Evolutionary conservation across 495 filamentous ascomycete species (phyloP).

Genomic region (Baudoinia panamericana): DNA sequence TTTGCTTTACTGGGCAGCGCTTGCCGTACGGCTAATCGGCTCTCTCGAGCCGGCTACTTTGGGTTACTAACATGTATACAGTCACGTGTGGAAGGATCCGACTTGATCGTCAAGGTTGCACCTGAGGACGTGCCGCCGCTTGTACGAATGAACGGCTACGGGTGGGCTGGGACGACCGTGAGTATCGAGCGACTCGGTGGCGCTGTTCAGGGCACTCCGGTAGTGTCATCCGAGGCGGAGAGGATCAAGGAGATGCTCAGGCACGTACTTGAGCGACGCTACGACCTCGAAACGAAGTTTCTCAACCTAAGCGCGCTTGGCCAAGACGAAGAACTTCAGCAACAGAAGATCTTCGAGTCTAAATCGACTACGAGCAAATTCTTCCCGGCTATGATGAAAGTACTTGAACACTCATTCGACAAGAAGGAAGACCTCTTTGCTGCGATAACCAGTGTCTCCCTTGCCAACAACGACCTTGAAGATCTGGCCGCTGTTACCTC

Average conservation of each 20-base stretch:
- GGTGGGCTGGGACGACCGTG: constrained; percentile 13
- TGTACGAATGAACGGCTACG: constrained; percentile 17
- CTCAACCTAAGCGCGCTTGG: constrained; percentile 67
- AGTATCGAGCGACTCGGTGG: constrained; percentile 12
- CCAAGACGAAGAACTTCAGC: constrained; percentile 49
- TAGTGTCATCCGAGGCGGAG: constrained; percentile 36
- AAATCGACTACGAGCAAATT: constrained; percentile 67
- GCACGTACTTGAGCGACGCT: constrained; percentile 57
- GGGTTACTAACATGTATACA: constrained; percentile 21
- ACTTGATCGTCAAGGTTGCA: constrained; percentile 18
- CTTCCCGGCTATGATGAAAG: constrained; percentile 75
- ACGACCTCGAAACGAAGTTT: constrained; percentile 53
- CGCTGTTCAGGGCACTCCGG: background rate
- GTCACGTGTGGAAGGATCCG: constrained; percentile 23
- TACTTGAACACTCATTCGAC: constrained; percentile 60
- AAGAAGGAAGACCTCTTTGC: constrained; percentile 51
- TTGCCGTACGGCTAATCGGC: constrained; percentile 7
- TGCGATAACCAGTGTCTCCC: constrained; percentile 59
- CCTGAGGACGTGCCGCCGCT: constrained; percentile 13
- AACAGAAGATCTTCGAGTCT: constrained; percentile 62
- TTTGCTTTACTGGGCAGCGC: background rate
- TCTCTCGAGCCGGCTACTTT: background rate
- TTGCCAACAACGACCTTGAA: constrained; percentile 62
- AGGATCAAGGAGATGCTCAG: constrained; percentile 53
- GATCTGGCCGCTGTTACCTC: constrained; percentile 55